phyloP scores from a whole-genome alignment of 257 asterid species.

The Plantago major region DNA sequence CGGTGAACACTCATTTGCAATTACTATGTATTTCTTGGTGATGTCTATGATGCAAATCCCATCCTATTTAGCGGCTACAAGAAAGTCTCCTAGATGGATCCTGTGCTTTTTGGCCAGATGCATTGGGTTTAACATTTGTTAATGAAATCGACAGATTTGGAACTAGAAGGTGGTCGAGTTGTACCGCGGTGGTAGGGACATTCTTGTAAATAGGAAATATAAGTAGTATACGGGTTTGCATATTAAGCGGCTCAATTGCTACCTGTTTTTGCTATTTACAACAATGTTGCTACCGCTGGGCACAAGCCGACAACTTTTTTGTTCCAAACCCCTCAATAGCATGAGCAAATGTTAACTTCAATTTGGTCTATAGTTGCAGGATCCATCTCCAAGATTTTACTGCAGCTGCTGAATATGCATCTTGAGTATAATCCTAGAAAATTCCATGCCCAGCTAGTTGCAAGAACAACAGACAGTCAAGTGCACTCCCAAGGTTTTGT shows the following conservation, averaged over 20 bases:
- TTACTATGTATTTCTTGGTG: conserved; percentile 72
- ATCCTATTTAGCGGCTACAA: conserved; percentile 78
- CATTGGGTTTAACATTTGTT: conserved; percentile 75
- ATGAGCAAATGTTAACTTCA: conserved; percentile 71
- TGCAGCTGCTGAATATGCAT: conserved; percentile 93
- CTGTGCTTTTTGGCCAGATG: conserved; percentile 69
- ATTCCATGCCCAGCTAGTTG: conserved; percentile 65
- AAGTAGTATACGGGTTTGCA: conserved; percentile 58
- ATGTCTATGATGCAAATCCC: conserved; percentile 79
- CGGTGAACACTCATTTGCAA: no score
- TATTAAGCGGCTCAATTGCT: conserved; percentile 52
- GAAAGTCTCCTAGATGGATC: conserved; percentile 81
- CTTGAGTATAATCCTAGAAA: conserved; percentile 67
- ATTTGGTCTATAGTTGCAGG: conserved; percentile 62
- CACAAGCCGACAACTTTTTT: conserved; percentile 66
- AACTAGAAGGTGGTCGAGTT: conserved; percentile 62
- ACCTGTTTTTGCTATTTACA: conserved; percentile 78
- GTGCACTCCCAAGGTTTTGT: conserved; percentile 50
- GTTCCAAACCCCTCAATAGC: conserved; percentile 79
- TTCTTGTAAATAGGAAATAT: conserved; percentile 66
- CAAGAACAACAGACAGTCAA: conserved; percentile 71
- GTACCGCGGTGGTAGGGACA: conserved; percentile 47
- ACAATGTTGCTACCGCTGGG: conserved; percentile 47
- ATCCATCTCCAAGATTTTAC: conserved; percentile 85
- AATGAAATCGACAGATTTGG: conserved; percentile 71